phyloP scores from a whole-genome alignment of 495 filamentous ascomycete species.

The Neurospora sp. region DNA sequence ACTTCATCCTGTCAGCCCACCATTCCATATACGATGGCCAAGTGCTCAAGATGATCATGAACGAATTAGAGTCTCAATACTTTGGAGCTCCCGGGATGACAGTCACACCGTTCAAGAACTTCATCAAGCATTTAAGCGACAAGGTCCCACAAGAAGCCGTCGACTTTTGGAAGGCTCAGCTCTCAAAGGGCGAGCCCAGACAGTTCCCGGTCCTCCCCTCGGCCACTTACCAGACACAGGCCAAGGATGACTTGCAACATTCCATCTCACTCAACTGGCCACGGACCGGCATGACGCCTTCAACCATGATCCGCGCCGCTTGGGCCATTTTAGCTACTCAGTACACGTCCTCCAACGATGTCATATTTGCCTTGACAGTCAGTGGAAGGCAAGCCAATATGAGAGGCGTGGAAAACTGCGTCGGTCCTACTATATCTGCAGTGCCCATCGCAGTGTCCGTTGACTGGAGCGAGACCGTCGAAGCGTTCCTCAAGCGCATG shows the following conservation, averaged over 20 bases:
- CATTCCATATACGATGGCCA: conserved; percentile 59
- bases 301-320: conserved; percentile 29
- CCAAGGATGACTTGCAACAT: background rate
- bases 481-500: background rate
- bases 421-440: conserved; percentile 48
- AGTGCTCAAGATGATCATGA: conserved; percentile 32
- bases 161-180: background rate
- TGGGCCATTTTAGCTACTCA: conserved; percentile 33
- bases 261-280: background rate
- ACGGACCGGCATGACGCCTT: conserved; percentile 2
- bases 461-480: background rate
- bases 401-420: conserved; percentile 34
- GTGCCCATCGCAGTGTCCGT: conserved; percentile 37
- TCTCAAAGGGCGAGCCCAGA: background rate
- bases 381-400: conserved; percentile 38
- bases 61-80: conserved; percentile 6
- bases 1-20: conserved; percentile 47
- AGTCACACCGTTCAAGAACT: conserved; percentile 29
- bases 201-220: conserved; percentile 15
- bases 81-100: background rate
- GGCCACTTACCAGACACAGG: conserved; percentile 1
- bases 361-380: conserved; percentile 32
- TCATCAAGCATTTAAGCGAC: conserved; percentile 29
- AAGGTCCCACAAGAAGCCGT: background rate
- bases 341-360: conserved; percentile 30